Evolutionary conservation across 1,284 basidiomycete genomes (phyloP).

Genomic region (Microbotryum intermedium): DNA sequence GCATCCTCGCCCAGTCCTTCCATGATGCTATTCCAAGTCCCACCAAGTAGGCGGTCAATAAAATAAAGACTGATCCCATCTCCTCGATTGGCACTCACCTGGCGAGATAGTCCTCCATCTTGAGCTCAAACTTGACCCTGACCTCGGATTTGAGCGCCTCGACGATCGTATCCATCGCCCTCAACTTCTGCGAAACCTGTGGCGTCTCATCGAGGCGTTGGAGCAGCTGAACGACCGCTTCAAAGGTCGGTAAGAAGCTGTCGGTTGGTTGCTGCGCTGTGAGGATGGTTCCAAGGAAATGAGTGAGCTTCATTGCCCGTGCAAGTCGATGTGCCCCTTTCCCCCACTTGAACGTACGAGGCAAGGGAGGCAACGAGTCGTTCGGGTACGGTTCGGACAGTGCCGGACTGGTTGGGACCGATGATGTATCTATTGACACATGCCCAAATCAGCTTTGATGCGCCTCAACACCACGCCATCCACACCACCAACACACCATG

Average conservation of each 20-base stretch:
- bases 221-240: neutral
- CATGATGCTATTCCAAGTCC: conserved; percentile 49
- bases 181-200: neutral
- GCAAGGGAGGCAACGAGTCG: too few relatives aligned
- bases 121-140: conserved; percentile 10
- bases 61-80: neutral
- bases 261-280: too few relatives aligned
- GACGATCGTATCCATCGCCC: conserved; percentile 25
- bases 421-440: too few relatives aligned
- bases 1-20: conserved; percentile 67
- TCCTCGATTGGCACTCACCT: conserved; percentile 5
- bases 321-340: too few relatives aligned
- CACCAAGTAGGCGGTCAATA: neutral
- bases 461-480: too few relatives aligned
- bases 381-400: too few relatives aligned
- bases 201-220: neutral
- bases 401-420: too few relatives aligned
- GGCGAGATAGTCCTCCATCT: conserved; percentile 1
- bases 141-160: conserved; percentile 1
- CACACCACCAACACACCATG: too few relatives aligned
- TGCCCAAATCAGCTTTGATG: too few relatives aligned
- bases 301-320: too few relatives aligned
- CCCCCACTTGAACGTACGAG: too few relatives aligned
- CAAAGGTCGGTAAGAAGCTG: neutral
- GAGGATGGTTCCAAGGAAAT: too few relatives aligned